Evolutionary conservation across 257 asterid species (phyloP).

Genomic region (Fraxinus cuspidata): DNA sequence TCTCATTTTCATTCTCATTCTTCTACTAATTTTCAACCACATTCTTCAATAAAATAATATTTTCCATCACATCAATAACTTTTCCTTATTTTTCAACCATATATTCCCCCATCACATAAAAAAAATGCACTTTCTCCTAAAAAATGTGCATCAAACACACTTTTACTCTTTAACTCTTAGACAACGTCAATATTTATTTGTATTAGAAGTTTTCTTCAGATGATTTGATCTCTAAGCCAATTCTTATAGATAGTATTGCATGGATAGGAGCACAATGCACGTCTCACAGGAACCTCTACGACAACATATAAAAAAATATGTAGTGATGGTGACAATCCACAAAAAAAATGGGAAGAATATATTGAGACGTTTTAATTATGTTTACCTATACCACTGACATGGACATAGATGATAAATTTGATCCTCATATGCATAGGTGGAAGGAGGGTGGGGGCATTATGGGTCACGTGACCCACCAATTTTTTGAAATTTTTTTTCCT

Average conservation of each 20-base stretch:
- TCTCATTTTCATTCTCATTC: too few species aligned
- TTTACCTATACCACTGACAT: background rate
- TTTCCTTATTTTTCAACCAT: too few species aligned
- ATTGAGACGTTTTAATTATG: background rate
- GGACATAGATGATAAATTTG: background rate
- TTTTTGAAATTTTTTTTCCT: too few species aligned
- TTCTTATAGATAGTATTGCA: background rate
- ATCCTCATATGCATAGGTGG: background rate
- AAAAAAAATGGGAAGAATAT: background rate
- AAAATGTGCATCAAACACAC: too few species aligned
- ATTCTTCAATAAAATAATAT: too few species aligned
- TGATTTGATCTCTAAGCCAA: background rate
- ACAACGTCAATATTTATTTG: background rate
- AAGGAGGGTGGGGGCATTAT: too few species aligned
- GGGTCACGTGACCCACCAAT: too few species aligned
- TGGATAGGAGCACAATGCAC: background rate
- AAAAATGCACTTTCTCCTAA: too few species aligned
- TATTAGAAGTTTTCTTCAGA: background rate
- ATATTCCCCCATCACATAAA: too few species aligned
- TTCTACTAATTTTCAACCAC: too few species aligned
- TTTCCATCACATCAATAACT: too few species aligned
- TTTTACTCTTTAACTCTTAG: background rate
- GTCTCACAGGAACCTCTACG: background rate
- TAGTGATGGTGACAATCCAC: background rate
- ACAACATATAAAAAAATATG: background rate